A percentile compares a stretch with the other conserved stretches of the same genome.
Conservation (phyloP, 495 filamentous ascomycete species). For the Acidiella bohemica region DNA sequence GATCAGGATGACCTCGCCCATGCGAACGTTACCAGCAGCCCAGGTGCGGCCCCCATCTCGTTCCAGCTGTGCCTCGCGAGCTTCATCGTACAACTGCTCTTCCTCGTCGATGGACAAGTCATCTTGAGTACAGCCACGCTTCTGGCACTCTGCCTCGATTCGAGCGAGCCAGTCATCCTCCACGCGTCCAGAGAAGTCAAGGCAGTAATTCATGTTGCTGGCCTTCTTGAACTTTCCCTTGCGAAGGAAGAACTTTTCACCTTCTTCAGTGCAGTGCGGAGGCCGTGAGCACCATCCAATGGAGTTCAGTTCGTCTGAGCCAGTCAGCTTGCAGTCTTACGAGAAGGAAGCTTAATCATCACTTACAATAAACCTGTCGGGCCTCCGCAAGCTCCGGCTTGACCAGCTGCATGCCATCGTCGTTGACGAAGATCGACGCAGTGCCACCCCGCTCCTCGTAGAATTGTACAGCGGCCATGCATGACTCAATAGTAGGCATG, state of each 20-base stretch:
- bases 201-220: constrained; percentile 57
- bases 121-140: constrained; percentile 22
- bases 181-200: constrained; percentile 43
- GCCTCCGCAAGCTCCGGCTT: constrained; percentile 39
- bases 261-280: constrained; percentile 40
- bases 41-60: constrained; percentile 21
- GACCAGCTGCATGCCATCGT: constrained; percentile 35
- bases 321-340: too few species aligned
- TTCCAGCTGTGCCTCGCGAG: constrained; percentile 18
- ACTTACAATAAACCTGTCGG: constrained; percentile 48
- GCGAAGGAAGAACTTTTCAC: constrained; percentile 35
- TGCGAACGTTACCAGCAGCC: constrained; percentile 30
- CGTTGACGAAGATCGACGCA: constrained; percentile 37
- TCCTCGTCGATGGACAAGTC: constrained; percentile 15
- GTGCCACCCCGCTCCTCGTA: constrained; percentile 46
- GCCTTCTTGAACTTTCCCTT: constrained; percentile 58
- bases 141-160: constrained; percentile 3
- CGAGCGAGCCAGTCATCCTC: constrained; percentile 39
- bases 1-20: constrained; percentile 30
- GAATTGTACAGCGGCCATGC: constrained; percentile 50
- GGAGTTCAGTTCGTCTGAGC: constrained; percentile 28
- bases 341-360: too few species aligned
- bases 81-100: constrained; percentile 18
- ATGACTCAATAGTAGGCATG: constrained; percentile 44
- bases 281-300: constrained; percentile 32